phyloP scores from a whole-genome alignment of 176 grass and related monocot species.

The Carex parvula region DNA sequence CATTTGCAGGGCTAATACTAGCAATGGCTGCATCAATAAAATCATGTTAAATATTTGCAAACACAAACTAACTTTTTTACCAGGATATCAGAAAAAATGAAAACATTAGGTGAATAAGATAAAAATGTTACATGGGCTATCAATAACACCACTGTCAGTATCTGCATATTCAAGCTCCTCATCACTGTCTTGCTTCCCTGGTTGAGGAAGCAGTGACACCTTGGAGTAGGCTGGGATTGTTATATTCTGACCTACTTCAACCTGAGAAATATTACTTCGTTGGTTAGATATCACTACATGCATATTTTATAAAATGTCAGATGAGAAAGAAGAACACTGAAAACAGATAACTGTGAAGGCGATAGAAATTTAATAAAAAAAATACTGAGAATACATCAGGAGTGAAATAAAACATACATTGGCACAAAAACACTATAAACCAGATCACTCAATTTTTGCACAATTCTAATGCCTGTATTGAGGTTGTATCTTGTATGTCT shows the following conservation, averaged over 20 bases:
- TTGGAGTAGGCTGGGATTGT: slow-evolving; percentile 76
- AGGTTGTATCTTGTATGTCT: neutral
- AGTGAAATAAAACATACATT: neutral
- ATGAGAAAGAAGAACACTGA: slow-evolving; percentile 3
- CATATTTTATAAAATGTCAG: neutral
- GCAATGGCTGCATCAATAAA: slow-evolving; percentile 57
- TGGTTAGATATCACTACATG: neutral
- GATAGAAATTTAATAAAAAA: neutral
- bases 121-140: slow-evolving; percentile 63
- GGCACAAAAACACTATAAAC: neutral
- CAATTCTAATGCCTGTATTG: neutral
- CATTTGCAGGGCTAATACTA: slow-evolving; percentile 52
- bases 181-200: slow-evolving; percentile 86
- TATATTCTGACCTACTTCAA: slow-evolving; percentile 90
- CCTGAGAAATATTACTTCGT: slow-evolving; percentile 40
- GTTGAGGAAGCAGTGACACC: slow-evolving; percentile 78
- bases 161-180: slow-evolving; percentile 98
- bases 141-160: slow-evolving; percentile 64
- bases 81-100: neutral
- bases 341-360: neutral
- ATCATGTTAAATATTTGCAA: slow-evolving; percentile 10
- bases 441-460: neutral
- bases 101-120: slow-evolving; percentile 14
- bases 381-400: neutral
- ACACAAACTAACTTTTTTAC: neutral